Evolutionary conservation across 225 moss, liverwort and hornwort species (phyloP).

Genomic region (Polytrichum commune): DNA sequence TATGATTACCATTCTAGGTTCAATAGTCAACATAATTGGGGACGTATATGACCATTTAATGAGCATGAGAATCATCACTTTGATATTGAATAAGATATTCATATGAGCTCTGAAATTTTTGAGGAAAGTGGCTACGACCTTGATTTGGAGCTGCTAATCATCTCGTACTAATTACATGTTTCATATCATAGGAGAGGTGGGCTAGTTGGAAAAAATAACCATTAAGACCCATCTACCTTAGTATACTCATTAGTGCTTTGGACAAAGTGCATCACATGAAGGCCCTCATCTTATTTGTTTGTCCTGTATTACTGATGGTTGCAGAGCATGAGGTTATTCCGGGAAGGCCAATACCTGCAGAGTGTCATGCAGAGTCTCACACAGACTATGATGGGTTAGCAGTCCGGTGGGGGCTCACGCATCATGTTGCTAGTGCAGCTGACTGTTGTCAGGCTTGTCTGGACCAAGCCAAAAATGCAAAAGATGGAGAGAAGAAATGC

Average conservation of each 20-base stretch:
- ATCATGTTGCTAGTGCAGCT: slow-evolving; percentile 75
- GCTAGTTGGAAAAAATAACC: too few species aligned
- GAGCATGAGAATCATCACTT: too few species aligned
- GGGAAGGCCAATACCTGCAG: slow-evolving; percentile 57
- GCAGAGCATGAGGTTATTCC: slow-evolving; percentile 69
- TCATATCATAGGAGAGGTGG: too few species aligned
- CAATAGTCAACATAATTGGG: too few species aligned
- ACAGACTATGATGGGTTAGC: slow-evolving; percentile 79
- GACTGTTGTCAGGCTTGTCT: slow-evolving; percentile 95
- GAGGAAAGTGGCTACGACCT: too few species aligned
- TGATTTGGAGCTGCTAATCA: too few species aligned
- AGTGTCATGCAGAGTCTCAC: slow-evolving; percentile 67
- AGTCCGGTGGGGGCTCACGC: slow-evolving; percentile 79
- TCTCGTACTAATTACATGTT: too few species aligned
- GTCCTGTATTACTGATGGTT: slow-evolving; percentile 10
- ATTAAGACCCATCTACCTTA: too few species aligned
- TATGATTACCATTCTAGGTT: too few species aligned
- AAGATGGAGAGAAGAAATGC: slow-evolving; percentile 50
- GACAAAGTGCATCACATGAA: neutral
- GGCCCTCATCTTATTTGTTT: neutral
- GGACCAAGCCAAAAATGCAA: slow-evolving; percentile 52
- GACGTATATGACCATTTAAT: too few species aligned
- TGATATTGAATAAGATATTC: too few species aligned
- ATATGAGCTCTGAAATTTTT: too few species aligned
- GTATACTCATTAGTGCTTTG: neutral